Evolutionary conservation across 1,284 basidiomycete genomes (phyloP).

Genomic region (Singerocomus rubriflavus): DNA sequence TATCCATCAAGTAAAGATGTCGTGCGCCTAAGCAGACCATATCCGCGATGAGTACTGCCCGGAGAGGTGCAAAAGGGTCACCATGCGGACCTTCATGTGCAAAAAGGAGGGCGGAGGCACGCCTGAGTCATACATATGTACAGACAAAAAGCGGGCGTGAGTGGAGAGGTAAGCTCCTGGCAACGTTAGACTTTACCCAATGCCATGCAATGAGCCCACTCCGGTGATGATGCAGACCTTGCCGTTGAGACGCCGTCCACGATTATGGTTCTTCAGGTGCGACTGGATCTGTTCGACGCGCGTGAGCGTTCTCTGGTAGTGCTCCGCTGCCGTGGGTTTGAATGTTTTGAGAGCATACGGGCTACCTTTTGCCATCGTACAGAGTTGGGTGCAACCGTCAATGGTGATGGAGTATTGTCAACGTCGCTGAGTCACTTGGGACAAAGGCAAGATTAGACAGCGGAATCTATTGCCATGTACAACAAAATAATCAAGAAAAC

Average conservation of each 20-base stretch:
- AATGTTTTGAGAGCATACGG: slow-evolving; percentile 9
- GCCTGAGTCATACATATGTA: slow-evolving; percentile 40
- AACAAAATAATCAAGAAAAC: slow-evolving; percentile 7
- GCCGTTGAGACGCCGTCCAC: slow-evolving; percentile 59
- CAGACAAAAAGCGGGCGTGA: slow-evolving; percentile 13
- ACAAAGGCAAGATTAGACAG: not conserved
- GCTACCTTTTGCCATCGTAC: slow-evolving; percentile 22
- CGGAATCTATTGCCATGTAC: slow-evolving; percentile 14
- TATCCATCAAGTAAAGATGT: slow-evolving; percentile 86
- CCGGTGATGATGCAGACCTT: slow-evolving; percentile 94
- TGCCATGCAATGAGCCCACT: slow-evolving; percentile 78
- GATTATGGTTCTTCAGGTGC: slow-evolving; percentile 59
- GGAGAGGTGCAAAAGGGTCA: not conserved
- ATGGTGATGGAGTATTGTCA: not conserved
- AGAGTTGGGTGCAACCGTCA: not conserved
- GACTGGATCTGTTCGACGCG: slow-evolving; percentile 69
- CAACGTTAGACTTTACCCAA: slow-evolving; percentile 54
- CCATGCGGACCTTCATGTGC: slow-evolving; percentile 70
- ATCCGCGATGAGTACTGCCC: slow-evolving; percentile 7
- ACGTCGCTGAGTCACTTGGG: no score
- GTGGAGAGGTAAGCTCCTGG: slow-evolving; percentile 4
- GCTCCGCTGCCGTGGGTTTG: slow-evolving; percentile 38
- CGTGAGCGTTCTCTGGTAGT: slow-evolving; percentile 53
- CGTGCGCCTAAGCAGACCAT: slow-evolving; percentile 60
- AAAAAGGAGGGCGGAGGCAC: slow-evolving; percentile 71